Evolutionary conservation across 1,139 yeast species (phyloP).

Genomic region (Lodderomyces orthopsilosis): DNA sequence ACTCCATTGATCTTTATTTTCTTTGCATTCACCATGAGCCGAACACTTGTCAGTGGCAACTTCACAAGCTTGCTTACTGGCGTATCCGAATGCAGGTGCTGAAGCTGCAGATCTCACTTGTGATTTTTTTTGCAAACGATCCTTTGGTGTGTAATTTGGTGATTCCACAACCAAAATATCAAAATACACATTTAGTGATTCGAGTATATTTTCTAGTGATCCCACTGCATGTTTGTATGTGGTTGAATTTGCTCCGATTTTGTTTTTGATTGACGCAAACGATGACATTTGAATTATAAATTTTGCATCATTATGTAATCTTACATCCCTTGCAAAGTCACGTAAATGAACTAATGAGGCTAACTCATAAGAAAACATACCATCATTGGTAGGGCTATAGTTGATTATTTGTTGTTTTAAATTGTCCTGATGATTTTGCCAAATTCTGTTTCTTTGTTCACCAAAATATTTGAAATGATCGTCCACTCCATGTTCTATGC

Average conservation of each 20-base stretch:
- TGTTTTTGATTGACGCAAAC: slow-evolving; percentile 38
- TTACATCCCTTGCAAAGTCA: slow-evolving; percentile 12
- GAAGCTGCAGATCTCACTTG: neutral
- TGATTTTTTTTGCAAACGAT: slow-evolving; percentile 24
- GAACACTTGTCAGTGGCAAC: slow-evolving; percentile 55
- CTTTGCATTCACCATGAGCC: slow-evolving; percentile 56
- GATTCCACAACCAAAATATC: slow-evolving; percentile 33
- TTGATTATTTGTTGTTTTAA: slow-evolving; percentile 2
- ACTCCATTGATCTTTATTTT: slow-evolving; percentile 30
- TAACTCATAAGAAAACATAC: slow-evolving; percentile 45
- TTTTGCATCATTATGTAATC: slow-evolving; percentile 1
- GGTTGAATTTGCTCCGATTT: slow-evolving; percentile 39
- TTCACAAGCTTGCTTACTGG: slow-evolving; percentile 52
- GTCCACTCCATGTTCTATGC: slow-evolving; percentile 8
- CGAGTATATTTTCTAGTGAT: slow-evolving; percentile 23
- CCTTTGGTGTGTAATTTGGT: slow-evolving; percentile 16
- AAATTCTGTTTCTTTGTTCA: slow-evolving; percentile 6
- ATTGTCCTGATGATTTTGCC: neutral
- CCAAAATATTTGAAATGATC: slow-evolving; percentile 21
- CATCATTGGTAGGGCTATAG: slow-evolving; percentile 38
- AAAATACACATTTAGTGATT: slow-evolving; percentile 24
- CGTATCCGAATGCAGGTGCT: slow-evolving; percentile 17
- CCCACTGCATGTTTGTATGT: slow-evolving; percentile 38
- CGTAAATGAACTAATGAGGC: slow-evolving; percentile 43
- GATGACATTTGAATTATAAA: slow-evolving; percentile 40